A percentile compares a stretch with the other conserved stretches of the same genome.
These are phyloP conservation scores for Madurella mycetomatis DNA, from an alignment of 2,329 filamentous ascomycete genomes.

Conservation along the genomic window DNA sequence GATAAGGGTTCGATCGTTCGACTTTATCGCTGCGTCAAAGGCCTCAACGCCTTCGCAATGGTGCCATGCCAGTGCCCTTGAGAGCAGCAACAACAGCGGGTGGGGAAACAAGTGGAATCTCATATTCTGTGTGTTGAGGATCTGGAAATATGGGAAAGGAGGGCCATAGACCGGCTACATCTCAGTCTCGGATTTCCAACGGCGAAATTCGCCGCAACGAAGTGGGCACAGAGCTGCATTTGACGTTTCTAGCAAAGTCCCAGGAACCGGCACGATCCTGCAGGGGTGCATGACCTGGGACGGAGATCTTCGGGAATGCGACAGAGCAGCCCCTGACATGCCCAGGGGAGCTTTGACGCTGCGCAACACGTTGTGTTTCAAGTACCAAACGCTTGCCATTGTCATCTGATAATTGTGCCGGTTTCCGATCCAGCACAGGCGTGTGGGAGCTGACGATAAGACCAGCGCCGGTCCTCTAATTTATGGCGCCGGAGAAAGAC, in stretches of 20 bases:
- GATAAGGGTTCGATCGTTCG: slow-evolving; percentile 26
- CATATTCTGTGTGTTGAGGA: background rate
- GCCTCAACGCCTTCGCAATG: slow-evolving; percentile 18
- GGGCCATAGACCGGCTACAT: too few species aligned
- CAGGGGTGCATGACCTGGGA: slow-evolving; percentile 13
- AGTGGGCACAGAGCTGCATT: too few species aligned
- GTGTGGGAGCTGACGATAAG: background rate
- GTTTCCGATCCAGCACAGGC: too few species aligned
- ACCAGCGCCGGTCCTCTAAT: background rate
- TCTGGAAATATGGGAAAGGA: background rate
- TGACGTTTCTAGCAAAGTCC: background rate
- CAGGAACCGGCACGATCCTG: background rate
- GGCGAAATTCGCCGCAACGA: too few species aligned
- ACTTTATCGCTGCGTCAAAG: slow-evolving; percentile 4
- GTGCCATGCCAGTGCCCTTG: slow-evolving; percentile 20
- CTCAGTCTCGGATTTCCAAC: too few species aligned
- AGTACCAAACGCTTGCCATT: background rate
- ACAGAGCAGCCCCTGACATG: background rate
- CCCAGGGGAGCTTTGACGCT: background rate
- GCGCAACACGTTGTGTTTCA: background rate
- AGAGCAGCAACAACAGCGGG: background rate
- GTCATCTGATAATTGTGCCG: background rate
- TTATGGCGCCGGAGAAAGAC: background rate
- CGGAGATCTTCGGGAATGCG: slow-evolving; percentile 5
- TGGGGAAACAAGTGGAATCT: background rate